Conservation (phyloP, 371 early-diverging fungal genomes). For the Zopfochytrium polystomum region DNA sequence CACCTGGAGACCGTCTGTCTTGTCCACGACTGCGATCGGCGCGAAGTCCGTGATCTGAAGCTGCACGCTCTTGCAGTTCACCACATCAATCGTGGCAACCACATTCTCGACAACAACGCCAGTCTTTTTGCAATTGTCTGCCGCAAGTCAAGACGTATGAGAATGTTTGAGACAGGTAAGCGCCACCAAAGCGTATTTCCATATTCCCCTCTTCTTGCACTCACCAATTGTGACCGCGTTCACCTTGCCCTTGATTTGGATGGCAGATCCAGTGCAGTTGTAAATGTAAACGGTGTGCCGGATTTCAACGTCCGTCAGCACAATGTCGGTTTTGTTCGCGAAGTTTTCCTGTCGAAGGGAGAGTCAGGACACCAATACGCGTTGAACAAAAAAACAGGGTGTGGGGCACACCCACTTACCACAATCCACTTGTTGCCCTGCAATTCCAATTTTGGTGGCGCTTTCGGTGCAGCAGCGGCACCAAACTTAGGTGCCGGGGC, state of each 20-base stretch:
- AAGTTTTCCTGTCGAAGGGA: constrained; percentile 62
- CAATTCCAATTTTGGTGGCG: constrained; percentile 75
- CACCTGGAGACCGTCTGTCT: constrained; percentile 87
- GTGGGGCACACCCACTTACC: constrained; percentile 24
- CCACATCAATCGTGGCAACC: constrained; percentile 83
- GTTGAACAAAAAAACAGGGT: constrained; percentile 1
- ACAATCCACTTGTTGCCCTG: constrained; percentile 93
- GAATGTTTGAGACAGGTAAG: not conserved
- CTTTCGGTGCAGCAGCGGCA: constrained; percentile 63
- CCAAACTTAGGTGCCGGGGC: constrained; percentile 61
- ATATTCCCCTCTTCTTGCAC: too few relatives aligned
- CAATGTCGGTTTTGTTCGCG: constrained; percentile 69
- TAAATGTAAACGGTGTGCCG: constrained; percentile 89
- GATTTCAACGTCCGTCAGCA: constrained; percentile 78
- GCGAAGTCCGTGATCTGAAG: constrained; percentile 81
- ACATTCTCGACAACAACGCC: constrained; percentile 82
- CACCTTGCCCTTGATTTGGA: constrained; percentile 87
- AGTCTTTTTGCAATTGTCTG: constrained; percentile 82
- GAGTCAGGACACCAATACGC: not conserved
- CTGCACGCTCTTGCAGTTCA: constrained; percentile 86
- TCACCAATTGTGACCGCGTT: constrained; percentile 83
- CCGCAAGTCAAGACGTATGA: not conserved
- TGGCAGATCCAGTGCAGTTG: constrained; percentile 84
- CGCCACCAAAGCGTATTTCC: too few relatives aligned
- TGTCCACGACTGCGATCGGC: constrained; percentile 87